phyloP scores from a whole-genome alignment of 345 rosid species.

The Cardamine chenopodiifolia region DNA sequence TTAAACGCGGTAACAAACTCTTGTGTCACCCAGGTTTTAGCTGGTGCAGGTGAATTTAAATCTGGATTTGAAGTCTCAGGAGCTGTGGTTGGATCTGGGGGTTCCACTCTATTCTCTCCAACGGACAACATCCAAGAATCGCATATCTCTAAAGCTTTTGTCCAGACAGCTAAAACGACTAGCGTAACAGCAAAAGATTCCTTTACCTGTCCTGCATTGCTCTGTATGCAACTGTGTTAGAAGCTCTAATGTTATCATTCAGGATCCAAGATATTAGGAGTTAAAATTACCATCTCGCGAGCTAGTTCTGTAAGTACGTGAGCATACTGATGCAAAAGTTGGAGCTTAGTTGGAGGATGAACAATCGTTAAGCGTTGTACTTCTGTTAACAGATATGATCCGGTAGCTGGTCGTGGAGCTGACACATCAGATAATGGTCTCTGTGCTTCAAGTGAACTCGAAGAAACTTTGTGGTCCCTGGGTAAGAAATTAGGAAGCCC shows the following conservation, averaged over 20 bases:
- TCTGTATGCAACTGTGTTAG: slow-evolving; percentile 47
- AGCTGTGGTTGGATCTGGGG: slow-evolving; percentile 33
- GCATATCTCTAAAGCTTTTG: slow-evolving; percentile 59
- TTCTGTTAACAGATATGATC: slow-evolving; percentile 50
- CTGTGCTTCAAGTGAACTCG: slow-evolving; percentile 43
- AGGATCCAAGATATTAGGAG: not conserved
- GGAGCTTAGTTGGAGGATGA: slow-evolving; percentile 67
- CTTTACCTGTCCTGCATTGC: slow-evolving; percentile 52
- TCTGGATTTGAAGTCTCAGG: slow-evolving; percentile 40
- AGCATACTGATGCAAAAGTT: slow-evolving; percentile 56
- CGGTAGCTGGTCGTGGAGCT: slow-evolving; percentile 43
- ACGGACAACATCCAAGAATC: slow-evolving; percentile 54
- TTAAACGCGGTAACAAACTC: slow-evolving; percentile 60
- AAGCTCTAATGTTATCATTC: slow-evolving; percentile 4
- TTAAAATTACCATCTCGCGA: slow-evolving; percentile 58
- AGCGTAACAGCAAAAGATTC: slow-evolving; percentile 77
- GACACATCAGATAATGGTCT: slow-evolving; percentile 41
- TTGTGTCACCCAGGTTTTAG: slow-evolving; percentile 57
- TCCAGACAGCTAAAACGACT: slow-evolving; percentile 72
- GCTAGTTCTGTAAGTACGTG: slow-evolving; percentile 59
- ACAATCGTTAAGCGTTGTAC: slow-evolving; percentile 53
- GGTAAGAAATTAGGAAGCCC: slow-evolving; percentile 42
- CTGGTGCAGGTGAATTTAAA: slow-evolving; percentile 49
- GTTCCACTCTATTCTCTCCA: slow-evolving; percentile 40
- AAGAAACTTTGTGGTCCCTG: slow-evolving; percentile 46